Conservation (phyloP, 179 eudicot species). For the Patellifolia procumbens region DNA sequence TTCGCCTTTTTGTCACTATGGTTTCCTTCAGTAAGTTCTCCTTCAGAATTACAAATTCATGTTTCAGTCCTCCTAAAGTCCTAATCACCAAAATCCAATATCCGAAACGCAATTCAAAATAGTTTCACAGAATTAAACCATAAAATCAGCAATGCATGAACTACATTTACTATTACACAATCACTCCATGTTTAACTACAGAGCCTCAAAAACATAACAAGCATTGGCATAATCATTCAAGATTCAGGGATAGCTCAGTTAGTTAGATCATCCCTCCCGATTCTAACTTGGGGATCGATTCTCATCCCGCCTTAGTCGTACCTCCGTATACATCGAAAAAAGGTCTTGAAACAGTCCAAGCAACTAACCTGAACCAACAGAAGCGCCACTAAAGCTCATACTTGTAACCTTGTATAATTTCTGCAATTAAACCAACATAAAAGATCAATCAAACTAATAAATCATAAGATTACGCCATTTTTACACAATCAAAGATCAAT, state of each 20-base stretch:
- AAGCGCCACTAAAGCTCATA: conserved; percentile 67
- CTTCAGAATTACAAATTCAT: background rate
- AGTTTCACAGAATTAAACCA: conserved; percentile 1
- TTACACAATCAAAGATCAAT: background rate
- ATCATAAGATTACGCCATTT: background rate
- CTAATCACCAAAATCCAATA: too few species aligned
- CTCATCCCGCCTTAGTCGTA: too few species aligned
- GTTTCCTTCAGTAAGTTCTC: background rate
- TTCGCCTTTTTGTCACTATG: background rate
- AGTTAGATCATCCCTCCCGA: too few species aligned
- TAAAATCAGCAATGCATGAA: background rate
- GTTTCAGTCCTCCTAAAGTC: too few species aligned
- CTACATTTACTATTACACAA: background rate
- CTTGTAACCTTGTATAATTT: conserved; percentile 11
- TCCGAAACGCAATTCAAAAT: too few species aligned
- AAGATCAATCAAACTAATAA: background rate
- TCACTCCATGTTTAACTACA: background rate
- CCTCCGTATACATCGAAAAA: too few species aligned
- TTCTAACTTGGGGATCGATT: too few species aligned
- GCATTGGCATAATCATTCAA: background rate
- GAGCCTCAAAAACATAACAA: conserved; percentile 2
- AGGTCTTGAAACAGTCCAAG: conserved; percentile 1
- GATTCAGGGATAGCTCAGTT: too few species aligned
- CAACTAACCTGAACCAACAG: conserved; percentile 67
- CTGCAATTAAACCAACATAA: conserved; percentile 22